phyloP scores from a whole-genome alignment of 192 early-diverging fungal species.

The Ambispora gerdemannii region DNA sequence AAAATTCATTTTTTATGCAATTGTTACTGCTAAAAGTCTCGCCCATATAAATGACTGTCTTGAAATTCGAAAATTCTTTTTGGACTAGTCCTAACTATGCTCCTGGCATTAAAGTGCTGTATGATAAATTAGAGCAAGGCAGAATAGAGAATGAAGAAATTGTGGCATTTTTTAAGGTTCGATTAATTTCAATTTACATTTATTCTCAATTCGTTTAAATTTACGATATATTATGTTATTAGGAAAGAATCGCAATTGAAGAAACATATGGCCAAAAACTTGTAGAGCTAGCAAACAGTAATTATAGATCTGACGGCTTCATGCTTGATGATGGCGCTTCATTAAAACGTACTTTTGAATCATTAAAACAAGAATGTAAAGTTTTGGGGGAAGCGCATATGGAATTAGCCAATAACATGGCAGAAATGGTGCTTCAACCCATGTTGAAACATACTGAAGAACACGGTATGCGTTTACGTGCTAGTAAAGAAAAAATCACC shows the following conservation, averaged over 20 bases:
- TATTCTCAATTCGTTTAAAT: conserved; percentile 36
- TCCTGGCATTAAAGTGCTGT: conserved; percentile 45
- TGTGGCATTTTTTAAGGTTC: conserved; percentile 48
- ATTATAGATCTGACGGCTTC: conserved; percentile 44
- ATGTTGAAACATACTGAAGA: conserved; percentile 44
- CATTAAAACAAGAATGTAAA: conserved; percentile 44
- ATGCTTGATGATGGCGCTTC: conserved; percentile 54
- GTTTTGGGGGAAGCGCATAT: conserved; percentile 46
- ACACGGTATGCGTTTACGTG: conserved; percentile 36
- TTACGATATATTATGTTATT: conserved; percentile 29
- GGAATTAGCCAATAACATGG: conserved; percentile 39
- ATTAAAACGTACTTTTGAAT: conserved; percentile 47
- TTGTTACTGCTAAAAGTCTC: too few relatives aligned
- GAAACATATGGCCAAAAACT: conserved; percentile 30
- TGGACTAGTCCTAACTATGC: conserved; percentile 38
- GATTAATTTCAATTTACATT: conserved; percentile 45
- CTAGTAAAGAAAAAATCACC: conserved; percentile 47
- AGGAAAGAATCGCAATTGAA: conserved; percentile 26
- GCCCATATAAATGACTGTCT: not conserved
- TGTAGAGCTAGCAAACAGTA: conserved; percentile 29
- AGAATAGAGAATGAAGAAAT: conserved; percentile 57
- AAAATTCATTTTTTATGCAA: too few relatives aligned
- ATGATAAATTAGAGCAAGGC: conserved; percentile 52
- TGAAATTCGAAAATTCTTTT: conserved; percentile 26
- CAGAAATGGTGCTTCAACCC: conserved; percentile 47